Conservation (phyloP, 306 rosid genomes). For the Fragaria iinumae region DNA sequence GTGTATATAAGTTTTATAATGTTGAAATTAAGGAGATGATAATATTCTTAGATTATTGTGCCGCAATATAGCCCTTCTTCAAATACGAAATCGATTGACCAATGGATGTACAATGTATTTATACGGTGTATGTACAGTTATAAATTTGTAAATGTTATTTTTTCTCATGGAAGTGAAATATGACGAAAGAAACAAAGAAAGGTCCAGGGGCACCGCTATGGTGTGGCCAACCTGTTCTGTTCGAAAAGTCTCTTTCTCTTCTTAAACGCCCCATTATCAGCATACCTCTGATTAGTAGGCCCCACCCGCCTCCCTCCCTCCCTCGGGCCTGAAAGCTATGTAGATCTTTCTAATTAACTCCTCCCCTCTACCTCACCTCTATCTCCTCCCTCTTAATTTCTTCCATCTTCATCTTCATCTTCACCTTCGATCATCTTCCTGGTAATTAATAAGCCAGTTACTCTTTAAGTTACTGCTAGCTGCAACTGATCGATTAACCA, state of each 20-base stretch:
- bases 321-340: slow-evolving; percentile 51
- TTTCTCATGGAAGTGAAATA: background rate
- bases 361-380: slow-evolving; percentile 12
- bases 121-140: background rate
- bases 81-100: too few relatives aligned
- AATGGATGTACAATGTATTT: background rate
- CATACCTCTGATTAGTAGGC: slow-evolving; percentile 50
- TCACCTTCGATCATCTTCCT: background rate
- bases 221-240: slow-evolving; percentile 75
- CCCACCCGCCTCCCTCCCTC: slow-evolving; percentile 12
- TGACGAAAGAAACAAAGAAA: slow-evolving; percentile 39
- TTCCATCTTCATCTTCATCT: background rate
- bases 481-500: background rate
- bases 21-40: too few relatives aligned
- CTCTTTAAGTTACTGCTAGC: background rate
- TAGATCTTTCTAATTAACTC: slow-evolving; percentile 71
- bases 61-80: too few relatives aligned
- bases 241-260: slow-evolving; percentile 72
- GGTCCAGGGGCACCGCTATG: slow-evolving; percentile 76
- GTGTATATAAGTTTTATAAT: too few relatives aligned
- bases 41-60: too few relatives aligned
- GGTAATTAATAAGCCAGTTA: background rate
- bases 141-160: background rate
- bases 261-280: slow-evolving; percentile 48
- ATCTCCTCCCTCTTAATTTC: background rate